Base-by-base conservation (phyloP, 2,329 filamentous ascomycete genomes). In the Parasarocladium wereldwijsianum region DNA sequence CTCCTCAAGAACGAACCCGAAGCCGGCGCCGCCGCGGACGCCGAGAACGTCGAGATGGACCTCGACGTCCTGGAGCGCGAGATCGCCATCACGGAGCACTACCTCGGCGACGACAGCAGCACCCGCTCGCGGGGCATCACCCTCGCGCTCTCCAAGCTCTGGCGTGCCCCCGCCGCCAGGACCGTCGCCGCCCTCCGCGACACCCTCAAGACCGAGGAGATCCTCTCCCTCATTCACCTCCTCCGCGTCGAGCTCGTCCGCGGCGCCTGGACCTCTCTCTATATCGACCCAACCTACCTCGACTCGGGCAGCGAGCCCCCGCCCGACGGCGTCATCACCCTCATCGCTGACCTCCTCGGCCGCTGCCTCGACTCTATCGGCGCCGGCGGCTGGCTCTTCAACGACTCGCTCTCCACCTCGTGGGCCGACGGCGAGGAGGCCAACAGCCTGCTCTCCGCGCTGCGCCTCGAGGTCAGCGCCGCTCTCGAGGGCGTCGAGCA, bases 321-420 rank as follows among this genome's bases (percentile, higher is more conserved):
- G 0, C 70, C 76, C 13, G 74, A 84, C 42, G 70, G 70, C 29
- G 71, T 75, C 30, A 76, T 86, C 39, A 62, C 70, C 11, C 66
- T 82, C 23, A 76, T 87, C 37, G 70, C 77, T 11, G 72, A 76
- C 38, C 60, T 87, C 4, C 62, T 86, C 17, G 73, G 73, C 38
- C 72, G 74, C 42, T 81, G 79, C 36, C 62, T 87, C 24, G 81
- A 87, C 50, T 74, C 81, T 0, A 67, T 87, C 11, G 80, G 79
- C 2, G 65, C 76, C 8, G 71, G 72, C 32, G 80, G 80, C 13
- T 86, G 80, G 79, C 61, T 86, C 32, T 57, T 71, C 18, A 73
- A 76, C 38, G 70, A 70, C 38, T 56, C 62, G 26, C 52, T 68
- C 43, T 49, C 64, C 1, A 17, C 13, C 14, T 10, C 10, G 5